Evolutionary conservation across 768 basidiomycete genomes (phyloP), one percentile per base, ranked within the genome.

Genomic region (Hirschioporus abietinus): DNA sequence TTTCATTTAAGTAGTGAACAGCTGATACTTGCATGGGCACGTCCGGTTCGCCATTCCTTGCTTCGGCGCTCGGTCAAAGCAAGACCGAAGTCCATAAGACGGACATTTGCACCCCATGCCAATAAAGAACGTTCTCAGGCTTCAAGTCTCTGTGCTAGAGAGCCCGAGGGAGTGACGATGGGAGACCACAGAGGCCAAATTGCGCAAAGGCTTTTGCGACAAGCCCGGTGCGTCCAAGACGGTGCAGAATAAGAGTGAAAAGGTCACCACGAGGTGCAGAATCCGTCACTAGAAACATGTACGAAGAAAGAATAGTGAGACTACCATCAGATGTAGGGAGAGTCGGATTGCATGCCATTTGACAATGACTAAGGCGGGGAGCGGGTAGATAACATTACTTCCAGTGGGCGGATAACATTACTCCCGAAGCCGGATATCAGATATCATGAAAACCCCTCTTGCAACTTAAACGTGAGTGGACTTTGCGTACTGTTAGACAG

Each of bases 101-200:
- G 89, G 64, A 97, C 85, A 63, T 86, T 83, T 70, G 83, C 80
- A 62, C 95, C 69, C 84, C 78, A 75, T 89, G 84, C 80, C 89
- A 91, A 77, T 94, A 96, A 60, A 98, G 82, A 66, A 97, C 87
- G 75, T 93, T 97, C 80, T 99, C 96, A 5, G 96, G 96, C 82
- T 99, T 99, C 74, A 99, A 80, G 76, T 99, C 96, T 60, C 96
- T 92, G 76, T 99, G 96, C 80, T 92, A n/a, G n/a, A 96, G 72
- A 99, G 94, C 60, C 93, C 93, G 62, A 92, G 81, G 23, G 86
- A 85, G 77, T 99, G 96, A 76, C 94, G 95, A 77, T 95, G 91
- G 71, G 94, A 90, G 73, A 98, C 91, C 7, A 94, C 93, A 72
- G 96, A 94, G 71, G 98, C 82, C 70, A n/a, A 99, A 85, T 76